Evolutionary conservation across 345 rosid genomes (phyloP), one percentile per base, ranked within the genome.

Genomic region (Dipteronia sinensis): DNA sequence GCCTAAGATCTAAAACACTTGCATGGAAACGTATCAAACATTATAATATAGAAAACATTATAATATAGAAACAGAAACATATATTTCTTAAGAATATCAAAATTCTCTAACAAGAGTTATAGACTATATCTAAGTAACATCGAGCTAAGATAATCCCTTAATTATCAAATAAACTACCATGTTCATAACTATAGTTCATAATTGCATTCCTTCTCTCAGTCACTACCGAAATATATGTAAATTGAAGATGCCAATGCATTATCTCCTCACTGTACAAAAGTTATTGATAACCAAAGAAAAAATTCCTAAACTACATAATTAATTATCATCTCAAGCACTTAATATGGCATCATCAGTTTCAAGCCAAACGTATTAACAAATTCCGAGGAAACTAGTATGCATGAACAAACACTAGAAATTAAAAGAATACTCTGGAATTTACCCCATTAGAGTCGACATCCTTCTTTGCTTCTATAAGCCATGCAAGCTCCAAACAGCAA

Each of bases 391-490:
- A 59, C 10, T 40, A 59, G n/a, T 49, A 71, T 11, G 29, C 22
- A 12, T n/a, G 25, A 19, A 38, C 12, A 12, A 58, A 69, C 70
- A 44, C 6, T 20, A 59, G 27, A 10, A 51, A 31, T 42, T 31
- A 11, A 16, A 13, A 23, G 9, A 10, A 7, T 10, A 46, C 62
- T 65, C 22, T 12, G 7, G 19, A 69, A 2, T 64, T 20, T 79
- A 90, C 91, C 87, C 81, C 82, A 55, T 72, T 74, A 19, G 77
- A 74, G 68, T 82, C 81, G n/a, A 68, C 76, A 65, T 80, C 78
- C 75, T 77, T 85, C 20, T 76, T 47, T 81, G 85, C 90, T 81
- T 90, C 91, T 3, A 85, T 65, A 51, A 79, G 84, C 65, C 83
- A 72, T 17, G 62, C 77, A 67, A 88, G 86, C 46, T 77, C 78